These are phyloP conservation scores for Hymenoscyphus linearis DNA, from an alignment of 2,329 filamentous ascomycete species.

Conservation along the genomic window DNA sequence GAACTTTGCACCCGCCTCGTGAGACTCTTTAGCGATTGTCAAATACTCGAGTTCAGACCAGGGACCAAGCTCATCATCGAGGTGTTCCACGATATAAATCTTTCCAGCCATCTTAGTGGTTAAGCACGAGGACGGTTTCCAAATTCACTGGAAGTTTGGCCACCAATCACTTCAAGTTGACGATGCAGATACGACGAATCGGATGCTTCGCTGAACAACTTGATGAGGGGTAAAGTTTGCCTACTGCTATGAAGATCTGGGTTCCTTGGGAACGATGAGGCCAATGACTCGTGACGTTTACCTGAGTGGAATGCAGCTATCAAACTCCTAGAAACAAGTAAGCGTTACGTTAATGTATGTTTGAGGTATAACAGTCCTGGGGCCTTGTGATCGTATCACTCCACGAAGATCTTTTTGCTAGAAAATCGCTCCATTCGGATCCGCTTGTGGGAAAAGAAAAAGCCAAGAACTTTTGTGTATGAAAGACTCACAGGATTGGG, in stretches of 20 bases:
- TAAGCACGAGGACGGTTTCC: not conserved
- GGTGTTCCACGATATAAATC: conserved; percentile 92
- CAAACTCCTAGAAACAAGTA: not conserved
- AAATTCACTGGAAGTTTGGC: conserved; percentile 3
- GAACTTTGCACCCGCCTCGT: conserved; percentile 61
- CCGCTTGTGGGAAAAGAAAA: conserved; percentile 1
- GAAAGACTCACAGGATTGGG: not conserved
- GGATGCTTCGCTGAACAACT: conserved; percentile 11
- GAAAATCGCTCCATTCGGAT: not conserved
- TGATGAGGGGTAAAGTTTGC: conserved; percentile 22
- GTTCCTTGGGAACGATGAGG: conserved; percentile 5
- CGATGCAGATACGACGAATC: conserved; percentile 17
- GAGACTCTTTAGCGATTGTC: conserved; percentile 78
- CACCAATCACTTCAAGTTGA: not conserved
- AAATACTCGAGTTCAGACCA: conserved; percentile 95
- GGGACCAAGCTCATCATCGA: conserved; percentile 86
- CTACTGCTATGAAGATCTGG: not conserved
- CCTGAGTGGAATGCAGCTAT: not conserved
- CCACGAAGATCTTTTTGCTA: conserved; percentile 9
- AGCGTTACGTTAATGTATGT: not conserved
- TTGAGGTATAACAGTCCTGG: not conserved
- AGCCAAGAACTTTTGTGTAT: conserved; percentile 1
- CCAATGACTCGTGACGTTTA: conserved; percentile 19
- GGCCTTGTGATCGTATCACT: conserved; percentile 13
- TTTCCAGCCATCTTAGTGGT: conserved; percentile 44